phyloP scores from a whole-genome alignment of 1,284 basidiomycete species.

The Hortiboletus rubellus region DNA sequence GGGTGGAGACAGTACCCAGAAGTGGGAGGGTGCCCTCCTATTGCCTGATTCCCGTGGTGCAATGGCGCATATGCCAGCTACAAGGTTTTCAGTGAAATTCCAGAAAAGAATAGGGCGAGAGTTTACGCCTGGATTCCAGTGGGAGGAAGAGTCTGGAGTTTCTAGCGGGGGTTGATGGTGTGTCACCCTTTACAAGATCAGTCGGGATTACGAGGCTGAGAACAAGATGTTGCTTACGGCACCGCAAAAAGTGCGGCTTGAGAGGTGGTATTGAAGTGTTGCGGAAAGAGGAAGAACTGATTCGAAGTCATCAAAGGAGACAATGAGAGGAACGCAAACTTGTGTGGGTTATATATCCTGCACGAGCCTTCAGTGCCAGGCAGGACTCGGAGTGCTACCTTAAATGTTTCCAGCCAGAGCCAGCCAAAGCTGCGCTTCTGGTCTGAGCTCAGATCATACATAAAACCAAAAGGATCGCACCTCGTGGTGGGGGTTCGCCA shows the following conservation, averaged over 20 bases:
- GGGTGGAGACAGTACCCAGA: neutral
- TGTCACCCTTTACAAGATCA: neutral
- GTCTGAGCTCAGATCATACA: too few relatives aligned
- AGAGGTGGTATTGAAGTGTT: neutral
- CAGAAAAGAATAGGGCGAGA: neutral
- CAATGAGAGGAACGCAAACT: neutral
- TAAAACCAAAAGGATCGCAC: too few relatives aligned
- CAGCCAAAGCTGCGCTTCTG: too few relatives aligned
- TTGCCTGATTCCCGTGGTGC: too few relatives aligned
- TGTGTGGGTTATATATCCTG: neutral
- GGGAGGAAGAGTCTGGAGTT: too few relatives aligned
- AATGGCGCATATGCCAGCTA: neutral
- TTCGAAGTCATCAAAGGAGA: neutral
- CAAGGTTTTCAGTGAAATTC: neutral
- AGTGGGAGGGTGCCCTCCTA: neutral
- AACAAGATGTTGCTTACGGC: neutral
- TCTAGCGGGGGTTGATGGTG: neutral
- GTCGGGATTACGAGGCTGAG: neutral
- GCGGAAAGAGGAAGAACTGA: neutral
- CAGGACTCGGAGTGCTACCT: too few relatives aligned
- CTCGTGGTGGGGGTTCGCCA: too few relatives aligned
- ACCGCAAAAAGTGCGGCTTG: neutral
- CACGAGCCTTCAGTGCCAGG: too few relatives aligned
- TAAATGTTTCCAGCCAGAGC: too few relatives aligned
- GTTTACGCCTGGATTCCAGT: neutral